phyloP scores from a whole-genome alignment of 2,329 filamentous ascomycete genomes.

The Pseudocercospora cruenta region DNA sequence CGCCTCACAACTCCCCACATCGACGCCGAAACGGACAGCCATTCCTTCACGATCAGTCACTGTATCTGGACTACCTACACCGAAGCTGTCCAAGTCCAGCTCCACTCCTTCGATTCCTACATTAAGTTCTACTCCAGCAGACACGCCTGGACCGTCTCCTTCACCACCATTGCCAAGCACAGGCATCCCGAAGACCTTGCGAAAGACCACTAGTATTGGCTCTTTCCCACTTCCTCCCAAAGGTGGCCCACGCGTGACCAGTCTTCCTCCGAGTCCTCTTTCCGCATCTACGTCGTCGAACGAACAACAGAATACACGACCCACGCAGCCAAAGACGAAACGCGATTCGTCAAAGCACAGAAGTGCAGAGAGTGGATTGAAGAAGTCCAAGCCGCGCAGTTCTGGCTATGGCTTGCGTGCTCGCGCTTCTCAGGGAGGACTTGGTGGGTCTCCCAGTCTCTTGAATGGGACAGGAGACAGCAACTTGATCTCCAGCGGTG shows the following conservation, averaged over 20 bases:
- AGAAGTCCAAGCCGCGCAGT: constrained; percentile 34
- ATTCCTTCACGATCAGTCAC: constrained; percentile 43
- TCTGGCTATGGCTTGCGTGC: constrained; percentile 54
- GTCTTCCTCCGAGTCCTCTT: constrained; percentile 61
- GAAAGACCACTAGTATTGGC: constrained; percentile 91
- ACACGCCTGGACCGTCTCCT: constrained; percentile 18
- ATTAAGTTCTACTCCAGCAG: constrained; percentile 47
- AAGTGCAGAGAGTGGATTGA: constrained; percentile 35
- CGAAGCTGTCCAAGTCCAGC: constrained; percentile 44
- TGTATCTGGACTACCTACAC: constrained; percentile 59
- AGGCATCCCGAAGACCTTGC: constrained; percentile 63
- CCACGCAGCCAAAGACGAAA: constrained; percentile 39
- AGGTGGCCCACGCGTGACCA: constrained; percentile 60
- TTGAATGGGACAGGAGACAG: constrained; percentile 78
- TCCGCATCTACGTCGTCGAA: constrained; percentile 52
- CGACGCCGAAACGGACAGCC: constrained; percentile 38
- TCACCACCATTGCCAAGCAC: constrained; percentile 18
- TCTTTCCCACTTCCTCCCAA: constrained; percentile 89
- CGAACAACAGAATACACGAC: constrained; percentile 32
- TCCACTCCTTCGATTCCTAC: constrained; percentile 60
- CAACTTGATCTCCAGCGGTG: constrained; percentile 67
- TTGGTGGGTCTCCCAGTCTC: constrained; percentile 66
- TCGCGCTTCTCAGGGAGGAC: constrained; percentile 38
- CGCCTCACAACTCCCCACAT: constrained; percentile 41
- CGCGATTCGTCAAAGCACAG: constrained; percentile 38